Evolutionary conservation across 2,329 filamentous ascomycete species (phyloP).

Genomic region (Rasamsonia emersonii): DNA sequence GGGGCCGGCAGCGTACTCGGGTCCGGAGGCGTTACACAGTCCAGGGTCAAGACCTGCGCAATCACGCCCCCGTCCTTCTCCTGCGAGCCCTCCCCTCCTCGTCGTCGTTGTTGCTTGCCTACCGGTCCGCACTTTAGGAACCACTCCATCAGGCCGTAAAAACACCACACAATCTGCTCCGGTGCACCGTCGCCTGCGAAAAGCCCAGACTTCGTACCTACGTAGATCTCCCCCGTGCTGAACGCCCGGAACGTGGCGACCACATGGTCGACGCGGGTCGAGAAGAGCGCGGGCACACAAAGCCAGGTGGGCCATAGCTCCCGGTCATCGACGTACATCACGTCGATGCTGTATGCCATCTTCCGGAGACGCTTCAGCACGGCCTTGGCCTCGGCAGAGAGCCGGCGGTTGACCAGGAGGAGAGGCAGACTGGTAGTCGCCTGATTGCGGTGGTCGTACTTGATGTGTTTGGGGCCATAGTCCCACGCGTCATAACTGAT

Average conservation of each 20-base stretch:
- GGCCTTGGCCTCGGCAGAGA: conserved; percentile 1
- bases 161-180: conserved; percentile 2
- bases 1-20: neutral
- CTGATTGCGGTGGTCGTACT: neutral
- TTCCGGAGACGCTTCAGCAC: conserved; percentile 1
- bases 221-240: no score
- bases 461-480: neutral
- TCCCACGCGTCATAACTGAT: conserved; percentile 2
- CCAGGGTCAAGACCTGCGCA: conserved; percentile 1
- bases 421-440: conserved; percentile 1
- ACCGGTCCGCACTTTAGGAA: conserved; percentile 5
- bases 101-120: neutral
- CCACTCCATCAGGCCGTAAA: conserved; percentile 2
- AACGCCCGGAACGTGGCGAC: neutral
- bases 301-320: conserved; percentile 3
- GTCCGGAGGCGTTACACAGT: conserved; percentile 3
- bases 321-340: conserved; percentile 1
- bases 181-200: neutral
- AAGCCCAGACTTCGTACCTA: no score
- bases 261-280: conserved; percentile 2
- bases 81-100: neutral
- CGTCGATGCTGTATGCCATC: conserved; percentile 2
- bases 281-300: conserved; percentile 3
- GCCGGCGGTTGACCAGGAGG: conserved; percentile 1
- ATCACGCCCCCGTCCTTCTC: neutral